Evolutionary conservation across 2,329 filamentous ascomycete species (phyloP).

Genomic region (Rutstroemia sp.): DNA sequence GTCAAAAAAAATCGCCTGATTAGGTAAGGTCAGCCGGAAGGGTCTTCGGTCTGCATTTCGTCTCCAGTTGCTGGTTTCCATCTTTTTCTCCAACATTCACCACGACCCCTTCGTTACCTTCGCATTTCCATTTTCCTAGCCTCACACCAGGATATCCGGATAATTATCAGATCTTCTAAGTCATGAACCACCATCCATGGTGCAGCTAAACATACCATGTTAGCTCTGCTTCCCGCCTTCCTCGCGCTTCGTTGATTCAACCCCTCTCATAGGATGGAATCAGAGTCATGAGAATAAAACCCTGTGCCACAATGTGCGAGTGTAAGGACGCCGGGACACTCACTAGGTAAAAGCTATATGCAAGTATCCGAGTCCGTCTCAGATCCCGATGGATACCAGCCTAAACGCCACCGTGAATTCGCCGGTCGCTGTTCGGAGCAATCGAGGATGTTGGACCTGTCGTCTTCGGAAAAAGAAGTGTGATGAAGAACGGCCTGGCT

Average conservation of each 20-base stretch:
- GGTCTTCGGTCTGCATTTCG: not conserved
- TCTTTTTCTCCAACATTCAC: not conserved
- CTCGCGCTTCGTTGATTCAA: not conserved
- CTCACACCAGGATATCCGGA: not conserved
- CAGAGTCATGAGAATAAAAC: not conserved
- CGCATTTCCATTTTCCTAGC: too few relatives aligned
- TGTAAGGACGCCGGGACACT: too few relatives aligned
- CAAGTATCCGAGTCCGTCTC: not conserved
- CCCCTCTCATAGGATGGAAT: not conserved
- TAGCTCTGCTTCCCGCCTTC: not conserved
- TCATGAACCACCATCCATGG: too few relatives aligned
- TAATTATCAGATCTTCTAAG: too few relatives aligned
- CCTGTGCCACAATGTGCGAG: not conserved
- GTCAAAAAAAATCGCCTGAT: not conserved
- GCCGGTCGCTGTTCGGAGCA: slow-evolving; percentile 11
- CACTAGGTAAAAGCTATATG: not conserved
- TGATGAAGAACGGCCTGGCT: slow-evolving; percentile 52
- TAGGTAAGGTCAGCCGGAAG: not conserved
- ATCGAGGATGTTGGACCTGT: slow-evolving; percentile 54
- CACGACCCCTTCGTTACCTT: too few relatives aligned
- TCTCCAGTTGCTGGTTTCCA: not conserved
- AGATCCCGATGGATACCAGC: not conserved
- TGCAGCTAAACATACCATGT: not conserved
- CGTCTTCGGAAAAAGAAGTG: slow-evolving; percentile 58
- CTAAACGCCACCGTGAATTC: not conserved